Base-by-base conservation (phyloP, 2,329 filamentous ascomycete genomes). In the Pseudogymnoascus sp. region DNA sequence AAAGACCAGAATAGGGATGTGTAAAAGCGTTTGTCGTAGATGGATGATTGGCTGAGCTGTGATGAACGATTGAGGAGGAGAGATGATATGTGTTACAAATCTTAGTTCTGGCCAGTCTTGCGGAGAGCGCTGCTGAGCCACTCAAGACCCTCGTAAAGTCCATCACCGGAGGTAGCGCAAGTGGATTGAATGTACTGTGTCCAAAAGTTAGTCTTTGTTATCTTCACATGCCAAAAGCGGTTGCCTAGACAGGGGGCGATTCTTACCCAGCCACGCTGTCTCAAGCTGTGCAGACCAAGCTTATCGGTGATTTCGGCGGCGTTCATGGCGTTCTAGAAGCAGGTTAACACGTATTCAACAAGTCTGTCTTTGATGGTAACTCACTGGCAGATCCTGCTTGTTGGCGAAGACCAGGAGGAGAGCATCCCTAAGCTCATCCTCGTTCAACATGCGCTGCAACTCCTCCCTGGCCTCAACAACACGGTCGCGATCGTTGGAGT, bases 221-320 rank as follows among this genome's bases (percentile, higher is more conserved):
- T 50, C 46, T n/a, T 21, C 37, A 59, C 5, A 63, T 61, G 21
- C 50, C 10, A 65, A 34, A 62, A 28, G 18, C 16, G 21, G 34
- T 36, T 61, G 63, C 25, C 42, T 66, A 50, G 68, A 82, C 92
- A 56, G 50, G 50, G 28, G 50, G n/a, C n/a, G 50, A 31, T 21
- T 56, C 50, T 34, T 93, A 99, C 95, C 95, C 95, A 99, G 75
- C 91, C 90, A 79, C 95, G 93, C 84, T 96, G 91, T 86, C 92
- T 91, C 86, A 99, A 85, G 83, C 91, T 96, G 88, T 97, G 93
- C 75, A 99, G 92, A 77, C 95, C 95, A 79, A 99, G 91, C 88
- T 97, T 97, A 84, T 99, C 93, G 79, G 95, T 99, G 80, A 99
- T 97, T 84, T 99, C 95, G 76, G 95, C 93, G 75, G 95, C 93